Conservation (phyloP, 192 early-diverging fungal species). For the Mortierella alpina region DNA sequence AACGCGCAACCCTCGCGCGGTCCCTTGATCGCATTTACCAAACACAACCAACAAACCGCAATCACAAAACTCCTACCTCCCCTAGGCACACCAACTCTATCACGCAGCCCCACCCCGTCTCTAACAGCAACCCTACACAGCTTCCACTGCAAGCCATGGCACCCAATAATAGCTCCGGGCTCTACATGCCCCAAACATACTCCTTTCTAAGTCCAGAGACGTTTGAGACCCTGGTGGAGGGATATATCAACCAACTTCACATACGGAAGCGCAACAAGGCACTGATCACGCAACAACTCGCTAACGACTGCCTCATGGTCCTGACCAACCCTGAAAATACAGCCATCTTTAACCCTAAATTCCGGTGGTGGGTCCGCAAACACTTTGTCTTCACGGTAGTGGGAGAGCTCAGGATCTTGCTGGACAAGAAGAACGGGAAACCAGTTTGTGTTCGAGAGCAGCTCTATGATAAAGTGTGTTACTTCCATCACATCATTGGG, state of each 20-base stretch:
- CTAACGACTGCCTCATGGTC: constrained; percentile 51
- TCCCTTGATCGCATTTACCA: neutral
- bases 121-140: neutral
- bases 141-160: constrained; percentile 2
- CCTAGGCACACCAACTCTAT: neutral
- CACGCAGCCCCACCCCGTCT: neutral
- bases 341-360: constrained; percentile 50
- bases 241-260: constrained; percentile 26
- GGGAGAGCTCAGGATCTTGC: constrained; percentile 45
- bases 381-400: constrained; percentile 51
- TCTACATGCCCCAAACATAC: constrained; percentile 47
- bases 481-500: constrained; percentile 54
- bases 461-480: constrained; percentile 50
- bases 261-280: constrained; percentile 35
- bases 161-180: constrained; percentile 18
- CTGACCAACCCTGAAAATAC: constrained; percentile 53
- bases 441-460: constrained; percentile 49
- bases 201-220: constrained; percentile 45
- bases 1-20: too few relatives aligned
- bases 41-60: neutral
- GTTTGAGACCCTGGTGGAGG: constrained; percentile 29
- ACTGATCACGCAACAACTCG: constrained; percentile 28
- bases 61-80: neutral
- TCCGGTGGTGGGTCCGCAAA: constrained; percentile 52
- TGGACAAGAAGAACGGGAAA: constrained; percentile 54